Evolutionary conservation across 192 early-diverging fungal species (phyloP).

Genomic region (Coemansia sp.): DNA sequence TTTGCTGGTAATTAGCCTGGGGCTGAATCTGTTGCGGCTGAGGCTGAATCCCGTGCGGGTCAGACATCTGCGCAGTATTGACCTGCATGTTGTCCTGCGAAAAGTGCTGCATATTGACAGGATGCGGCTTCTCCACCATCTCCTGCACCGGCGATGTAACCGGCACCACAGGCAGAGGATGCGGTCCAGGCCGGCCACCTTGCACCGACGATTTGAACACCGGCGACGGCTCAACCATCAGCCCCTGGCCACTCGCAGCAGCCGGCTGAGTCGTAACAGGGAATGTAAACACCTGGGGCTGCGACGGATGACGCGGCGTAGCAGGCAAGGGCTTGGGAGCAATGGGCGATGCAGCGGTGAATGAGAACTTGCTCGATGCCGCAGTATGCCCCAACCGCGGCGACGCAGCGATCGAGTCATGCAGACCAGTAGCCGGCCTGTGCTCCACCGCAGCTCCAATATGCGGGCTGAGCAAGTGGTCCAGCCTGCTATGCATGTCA

Average conservation of each 20-base stretch:
- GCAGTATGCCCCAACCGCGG: neutral
- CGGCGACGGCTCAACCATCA: constrained; percentile 22
- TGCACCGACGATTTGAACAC: constrained; percentile 15
- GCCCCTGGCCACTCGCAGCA: neutral
- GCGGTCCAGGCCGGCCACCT: neutral
- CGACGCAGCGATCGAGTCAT: constrained; percentile 13
- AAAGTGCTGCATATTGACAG: constrained; percentile 6
- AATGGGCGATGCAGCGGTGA: constrained; percentile 7
- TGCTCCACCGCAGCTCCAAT: neutral
- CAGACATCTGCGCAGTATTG: constrained; percentile 13
- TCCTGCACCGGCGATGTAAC: constrained; percentile 15
- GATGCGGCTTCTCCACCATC: constrained; percentile 23
- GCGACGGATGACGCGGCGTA: constrained; percentile 21
- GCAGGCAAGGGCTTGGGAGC: constrained; percentile 31
- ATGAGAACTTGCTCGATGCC: constrained; percentile 42
- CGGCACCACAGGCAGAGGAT: neutral
- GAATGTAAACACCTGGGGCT: constrained; percentile 39
- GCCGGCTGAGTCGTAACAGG: constrained; percentile 2
- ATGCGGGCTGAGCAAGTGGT: constrained; percentile 37
- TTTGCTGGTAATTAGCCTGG: neutral
- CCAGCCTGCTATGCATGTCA: constrained; percentile 38
- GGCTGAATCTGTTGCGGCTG: neutral
- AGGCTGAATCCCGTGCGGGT: neutral
- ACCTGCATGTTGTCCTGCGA: constrained; percentile 12
- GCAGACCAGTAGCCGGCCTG: neutral